Conservation (phyloP, 306 rosid species). For the Abrus precatorius region DNA sequence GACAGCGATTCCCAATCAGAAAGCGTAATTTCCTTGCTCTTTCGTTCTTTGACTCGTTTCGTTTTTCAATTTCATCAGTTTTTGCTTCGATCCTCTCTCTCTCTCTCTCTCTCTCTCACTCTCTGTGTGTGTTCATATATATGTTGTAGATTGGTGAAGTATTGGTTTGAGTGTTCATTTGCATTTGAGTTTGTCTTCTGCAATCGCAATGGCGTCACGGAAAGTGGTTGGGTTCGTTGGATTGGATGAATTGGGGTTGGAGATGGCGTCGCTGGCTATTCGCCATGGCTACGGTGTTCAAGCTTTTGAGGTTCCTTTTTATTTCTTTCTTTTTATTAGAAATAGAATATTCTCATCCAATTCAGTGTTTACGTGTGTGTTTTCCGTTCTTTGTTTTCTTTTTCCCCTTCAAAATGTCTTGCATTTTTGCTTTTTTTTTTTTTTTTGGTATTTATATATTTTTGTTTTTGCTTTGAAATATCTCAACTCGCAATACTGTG, state of each 20-base stretch:
- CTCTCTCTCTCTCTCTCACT: neutral
- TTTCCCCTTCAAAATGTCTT: too few relatives aligned
- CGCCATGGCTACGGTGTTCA: constrained; percentile 62
- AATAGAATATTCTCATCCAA: neutral
- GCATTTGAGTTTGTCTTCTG: neutral
- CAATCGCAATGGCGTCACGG: constrained; percentile 57
- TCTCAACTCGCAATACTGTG: too few relatives aligned
- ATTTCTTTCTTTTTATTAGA: neutral
- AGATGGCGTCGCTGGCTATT: constrained; percentile 61
- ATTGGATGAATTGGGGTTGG: constrained; percentile 62
- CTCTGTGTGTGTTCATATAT: neutral
- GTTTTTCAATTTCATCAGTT: neutral
- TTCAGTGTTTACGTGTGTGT: neutral
- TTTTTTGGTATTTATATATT: too few relatives aligned
- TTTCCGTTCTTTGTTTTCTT: too few relatives aligned
- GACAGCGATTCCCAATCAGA: neutral
- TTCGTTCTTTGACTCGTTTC: neutral
- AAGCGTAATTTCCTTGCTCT: constrained; percentile 10
- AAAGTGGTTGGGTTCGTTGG: constrained; percentile 71
- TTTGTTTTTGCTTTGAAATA: too few relatives aligned
- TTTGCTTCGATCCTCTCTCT: neutral
- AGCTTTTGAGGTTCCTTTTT: constrained; percentile 70
- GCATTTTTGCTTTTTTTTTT: too few relatives aligned
- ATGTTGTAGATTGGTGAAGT: neutral
- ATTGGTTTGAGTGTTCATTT: neutral